These are phyloP conservation scores for Oryza longistaminata DNA, from an alignment of 176 grass and related monocot genomes.

Conservation along the genomic window DNA sequence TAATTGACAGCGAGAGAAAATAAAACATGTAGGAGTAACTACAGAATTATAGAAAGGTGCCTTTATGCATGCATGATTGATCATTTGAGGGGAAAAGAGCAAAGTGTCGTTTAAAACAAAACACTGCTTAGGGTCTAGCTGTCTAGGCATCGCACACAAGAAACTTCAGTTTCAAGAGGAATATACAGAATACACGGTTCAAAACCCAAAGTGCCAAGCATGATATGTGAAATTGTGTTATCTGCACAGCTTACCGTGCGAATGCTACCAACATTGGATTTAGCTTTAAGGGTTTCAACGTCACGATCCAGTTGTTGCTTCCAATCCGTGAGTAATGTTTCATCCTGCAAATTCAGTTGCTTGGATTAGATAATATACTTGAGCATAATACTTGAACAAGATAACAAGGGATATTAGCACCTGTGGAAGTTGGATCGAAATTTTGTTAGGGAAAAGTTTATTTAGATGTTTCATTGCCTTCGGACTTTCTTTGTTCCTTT, in stretches of 20 bases:
- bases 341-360: slow-evolving; percentile 64
- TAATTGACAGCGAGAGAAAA: neutral
- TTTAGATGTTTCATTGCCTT: slow-evolving; percentile 96
- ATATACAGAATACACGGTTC: neutral
- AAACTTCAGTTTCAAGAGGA: slow-evolving; percentile 12
- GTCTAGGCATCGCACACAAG: neutral
- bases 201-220: neutral
- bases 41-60: neutral
- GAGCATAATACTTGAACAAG: slow-evolving; percentile 3
- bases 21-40: neutral
- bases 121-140: neutral
- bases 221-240: neutral
- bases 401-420: slow-evolving; percentile 43
- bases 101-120: slow-evolving; percentile 3
- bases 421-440: slow-evolving; percentile 92
- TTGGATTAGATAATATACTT: slow-evolving; percentile 37
- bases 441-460: slow-evolving; percentile 97
- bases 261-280: slow-evolving; percentile 86
- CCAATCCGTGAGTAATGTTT: slow-evolving; percentile 87
- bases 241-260: slow-evolving; percentile 57
- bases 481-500: slow-evolving; percentile 96
- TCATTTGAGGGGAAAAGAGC: slow-evolving; percentile 15
- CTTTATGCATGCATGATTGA: slow-evolving; percentile 12
- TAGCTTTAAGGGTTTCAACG: slow-evolving; percentile 98
- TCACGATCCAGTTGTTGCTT: slow-evolving; percentile 98